Evolutionary conservation across 2,329 filamentous ascomycete genomes (phyloP).

Genomic region (Fusarium tjaetaba): DNA sequence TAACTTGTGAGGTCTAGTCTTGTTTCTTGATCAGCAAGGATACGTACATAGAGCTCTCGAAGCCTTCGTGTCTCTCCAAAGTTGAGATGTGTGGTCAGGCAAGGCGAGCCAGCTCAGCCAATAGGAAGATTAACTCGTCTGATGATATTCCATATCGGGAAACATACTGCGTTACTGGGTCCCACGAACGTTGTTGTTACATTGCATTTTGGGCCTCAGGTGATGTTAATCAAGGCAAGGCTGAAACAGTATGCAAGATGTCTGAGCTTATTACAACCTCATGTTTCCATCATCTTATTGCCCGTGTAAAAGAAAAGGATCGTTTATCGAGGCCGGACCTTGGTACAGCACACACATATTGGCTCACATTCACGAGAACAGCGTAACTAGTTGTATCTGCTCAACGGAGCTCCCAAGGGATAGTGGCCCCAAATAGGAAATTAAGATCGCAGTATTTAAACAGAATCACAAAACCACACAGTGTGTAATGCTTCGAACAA

Average conservation of each 20-base stretch:
- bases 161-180: neutral
- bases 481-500: neutral
- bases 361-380: neutral
- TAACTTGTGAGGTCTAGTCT: neutral
- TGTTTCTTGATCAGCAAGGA: neutral
- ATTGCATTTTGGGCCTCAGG: neutral
- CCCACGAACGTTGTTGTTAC: neutral
- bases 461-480: neutral
- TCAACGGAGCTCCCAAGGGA: neutral
- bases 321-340: neutral
- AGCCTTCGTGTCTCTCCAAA: neutral
- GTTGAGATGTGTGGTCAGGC: neutral
- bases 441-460: neutral
- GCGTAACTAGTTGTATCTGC: neutral
- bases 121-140: neutral
- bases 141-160: neutral
- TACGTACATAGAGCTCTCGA: slow-evolving; percentile 5
- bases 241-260: neutral
- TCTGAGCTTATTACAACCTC: neutral
- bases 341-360: neutral
- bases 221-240: neutral
- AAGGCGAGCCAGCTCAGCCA: neutral
- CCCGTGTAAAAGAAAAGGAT: neutral
- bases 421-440: no score
- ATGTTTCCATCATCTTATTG: neutral